Conservation (phyloP, 371 early-diverging fungal species). For the Saksenaea vasiformis region DNA sequence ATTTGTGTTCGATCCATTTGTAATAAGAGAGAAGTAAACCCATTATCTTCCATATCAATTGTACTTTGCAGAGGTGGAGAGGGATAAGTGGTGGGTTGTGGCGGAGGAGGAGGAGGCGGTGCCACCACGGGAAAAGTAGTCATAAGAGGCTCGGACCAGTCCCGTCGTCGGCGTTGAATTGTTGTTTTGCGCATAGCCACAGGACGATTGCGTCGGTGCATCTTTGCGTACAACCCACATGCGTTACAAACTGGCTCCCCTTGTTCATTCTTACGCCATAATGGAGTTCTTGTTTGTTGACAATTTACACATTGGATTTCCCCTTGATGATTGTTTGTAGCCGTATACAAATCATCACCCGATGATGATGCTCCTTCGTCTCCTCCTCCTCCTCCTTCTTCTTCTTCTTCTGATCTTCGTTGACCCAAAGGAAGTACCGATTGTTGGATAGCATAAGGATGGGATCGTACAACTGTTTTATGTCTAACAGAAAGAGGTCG, state of each 20-base stretch:
- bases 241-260: slow-evolving; percentile 91
- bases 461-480: slow-evolving; percentile 37
- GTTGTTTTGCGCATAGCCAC: slow-evolving; percentile 65
- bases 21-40: slow-evolving; percentile 43
- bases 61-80: slow-evolving; percentile 8
- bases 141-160: slow-evolving; percentile 36
- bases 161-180: slow-evolving; percentile 66
- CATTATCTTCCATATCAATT: slow-evolving; percentile 34
- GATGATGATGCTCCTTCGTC: background rate
- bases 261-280: slow-evolving; percentile 83
- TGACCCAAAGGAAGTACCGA: slow-evolving; percentile 6
- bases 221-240: slow-evolving; percentile 86
- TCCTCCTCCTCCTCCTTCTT: background rate
- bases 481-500: slow-evolving; percentile 66
- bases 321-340: background rate
- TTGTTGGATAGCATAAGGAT: slow-evolving; percentile 22
- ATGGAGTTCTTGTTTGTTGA: slow-evolving; percentile 81
- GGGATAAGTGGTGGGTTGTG: background rate
- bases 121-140: background rate
- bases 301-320: slow-evolving; percentile 73
- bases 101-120: background rate
- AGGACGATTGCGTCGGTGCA: slow-evolving; percentile 72
- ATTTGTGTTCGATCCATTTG: slow-evolving; percentile 56
- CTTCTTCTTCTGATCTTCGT: slow-evolving; percentile 4
- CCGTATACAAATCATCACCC: background rate